Evolutionary conservation across 73 alveolate genomes (phyloP).

Genomic region (Tetrahymena borealis): DNA sequence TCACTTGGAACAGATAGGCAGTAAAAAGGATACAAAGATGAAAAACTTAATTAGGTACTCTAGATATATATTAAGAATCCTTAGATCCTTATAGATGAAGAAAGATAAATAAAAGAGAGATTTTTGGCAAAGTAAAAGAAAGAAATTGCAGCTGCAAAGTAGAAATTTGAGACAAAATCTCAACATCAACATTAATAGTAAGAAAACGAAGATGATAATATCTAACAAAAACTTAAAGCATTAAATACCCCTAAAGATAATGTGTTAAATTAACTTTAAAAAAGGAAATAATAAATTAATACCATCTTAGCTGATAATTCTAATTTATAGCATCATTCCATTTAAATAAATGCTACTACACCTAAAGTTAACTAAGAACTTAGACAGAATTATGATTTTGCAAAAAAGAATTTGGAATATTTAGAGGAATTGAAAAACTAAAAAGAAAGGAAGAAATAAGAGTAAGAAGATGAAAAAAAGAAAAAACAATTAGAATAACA

Average conservation of each 20-base stretch:
- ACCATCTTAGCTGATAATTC: not conserved
- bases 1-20: not conserved
- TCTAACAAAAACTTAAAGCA: not conserved
- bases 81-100: not conserved
- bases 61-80: not conserved
- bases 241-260: not conserved
- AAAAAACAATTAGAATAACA: not conserved
- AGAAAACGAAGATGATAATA: not conserved
- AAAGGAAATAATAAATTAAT: not conserved
- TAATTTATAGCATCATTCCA: no score
- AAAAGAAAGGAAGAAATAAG: no score
- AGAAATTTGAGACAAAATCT: not conserved
- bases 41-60: not conserved
- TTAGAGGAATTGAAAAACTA: no score
- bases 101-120: not conserved
- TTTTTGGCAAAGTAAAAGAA: not conserved
- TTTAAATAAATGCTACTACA: no score
- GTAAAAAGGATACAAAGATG: not conserved
- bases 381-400: no score
- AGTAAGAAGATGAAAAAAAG: no score
- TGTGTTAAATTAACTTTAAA: not conserved
- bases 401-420: no score
- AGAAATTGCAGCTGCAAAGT: not conserved
- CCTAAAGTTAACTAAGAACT: no score
- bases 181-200: not conserved